Evolutionary conservation across 495 filamentous ascomycete genomes (phyloP).

Genomic region (Neurospora sp.): DNA sequence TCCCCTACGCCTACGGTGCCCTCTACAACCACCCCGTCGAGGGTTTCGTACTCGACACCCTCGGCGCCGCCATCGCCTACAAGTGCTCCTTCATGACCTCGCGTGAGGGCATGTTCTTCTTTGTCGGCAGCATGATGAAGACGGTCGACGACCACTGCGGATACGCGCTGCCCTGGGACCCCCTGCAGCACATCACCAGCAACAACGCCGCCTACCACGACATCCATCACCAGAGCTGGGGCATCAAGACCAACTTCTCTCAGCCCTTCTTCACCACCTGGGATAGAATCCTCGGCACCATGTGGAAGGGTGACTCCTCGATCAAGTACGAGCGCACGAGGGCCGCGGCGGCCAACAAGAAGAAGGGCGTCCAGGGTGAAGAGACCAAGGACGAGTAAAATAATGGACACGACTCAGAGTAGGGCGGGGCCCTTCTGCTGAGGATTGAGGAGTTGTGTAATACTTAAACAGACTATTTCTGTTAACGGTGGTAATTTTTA

Average conservation of each 20-base stretch:
- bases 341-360: slow-evolving; percentile 25
- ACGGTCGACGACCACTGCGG: slow-evolving; percentile 97
- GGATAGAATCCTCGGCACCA: slow-evolving; percentile 63
- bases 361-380: slow-evolving; percentile 21
- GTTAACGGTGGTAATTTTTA: background rate
- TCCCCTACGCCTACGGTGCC: slow-evolving; percentile 94
- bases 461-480: background rate
- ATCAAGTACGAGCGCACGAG: slow-evolving; percentile 33
- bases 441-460: background rate
- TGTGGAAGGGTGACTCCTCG: slow-evolving; percentile 53
- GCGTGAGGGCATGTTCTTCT: slow-evolving; percentile 77
- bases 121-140: slow-evolving; percentile 77
- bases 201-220: slow-evolving; percentile 96
- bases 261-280: slow-evolving; percentile 86
- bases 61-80: slow-evolving; percentile 74
- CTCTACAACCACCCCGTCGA: slow-evolving; percentile 94
- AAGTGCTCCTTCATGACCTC: slow-evolving; percentile 64
- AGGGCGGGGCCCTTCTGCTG: background rate
- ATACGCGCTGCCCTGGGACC: slow-evolving; percentile 91
- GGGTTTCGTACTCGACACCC: slow-evolving; percentile 85
- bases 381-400: slow-evolving; percentile 3
- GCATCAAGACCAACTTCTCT: slow-evolving; percentile 73
- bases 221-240: slow-evolving; percentile 98
- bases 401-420: background rate
- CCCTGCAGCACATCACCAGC: slow-evolving; percentile 76